Evolutionary conservation across 2,329 filamentous ascomycete species (phyloP), one percentile per base, ranked within the genome.

Genomic region (Botrytis tulipae): DNA sequence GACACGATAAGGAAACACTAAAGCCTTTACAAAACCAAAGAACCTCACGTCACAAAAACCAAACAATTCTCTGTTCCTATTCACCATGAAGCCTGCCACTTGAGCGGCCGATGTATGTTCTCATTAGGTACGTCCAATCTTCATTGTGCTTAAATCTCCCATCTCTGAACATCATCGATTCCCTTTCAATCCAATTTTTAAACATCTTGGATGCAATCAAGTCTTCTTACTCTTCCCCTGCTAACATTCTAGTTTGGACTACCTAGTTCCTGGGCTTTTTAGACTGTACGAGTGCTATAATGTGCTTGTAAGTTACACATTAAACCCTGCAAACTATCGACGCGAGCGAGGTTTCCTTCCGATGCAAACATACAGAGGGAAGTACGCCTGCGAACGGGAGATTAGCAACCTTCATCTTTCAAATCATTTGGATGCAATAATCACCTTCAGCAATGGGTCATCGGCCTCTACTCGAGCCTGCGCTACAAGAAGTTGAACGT

Each of bases 301-400:
- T 42, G 35, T 42, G 29, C 25, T 29, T 63, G 18, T 65, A 65
- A 29, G 40, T 32, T 57, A 16, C 40, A 29, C 37, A 57, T 42
- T 16, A 20, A 57, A n/a, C 16, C 37, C n/a, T 29, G 54, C 29
- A n/a, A 42, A 12, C 40, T 65, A 75, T 73, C 74, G 68, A 70
- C 59, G 61, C 46, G 76, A 75, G 20, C 81, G 83, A 73, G 87
- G 86, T 76, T 91, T 91, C 75, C 85, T 85, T 68, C 89, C 89
- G 77, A 91, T 90, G 76, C 87, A 90, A 54, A 91, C 86, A 79
- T 91, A 90, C 86, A 90, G 79, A 61, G 87, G 87, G 74, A 91
- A 90, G 79, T 91, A 91, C 46, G 88, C 86, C 88, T 81, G 70
- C 18, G 16, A 54, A 60, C 20, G 18, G 20, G 42, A 25, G 35